These are phyloP conservation scores for Eimeria mitis DNA, from an alignment of 169 alveolate genomes.

Conservation along the genomic window DNA sequence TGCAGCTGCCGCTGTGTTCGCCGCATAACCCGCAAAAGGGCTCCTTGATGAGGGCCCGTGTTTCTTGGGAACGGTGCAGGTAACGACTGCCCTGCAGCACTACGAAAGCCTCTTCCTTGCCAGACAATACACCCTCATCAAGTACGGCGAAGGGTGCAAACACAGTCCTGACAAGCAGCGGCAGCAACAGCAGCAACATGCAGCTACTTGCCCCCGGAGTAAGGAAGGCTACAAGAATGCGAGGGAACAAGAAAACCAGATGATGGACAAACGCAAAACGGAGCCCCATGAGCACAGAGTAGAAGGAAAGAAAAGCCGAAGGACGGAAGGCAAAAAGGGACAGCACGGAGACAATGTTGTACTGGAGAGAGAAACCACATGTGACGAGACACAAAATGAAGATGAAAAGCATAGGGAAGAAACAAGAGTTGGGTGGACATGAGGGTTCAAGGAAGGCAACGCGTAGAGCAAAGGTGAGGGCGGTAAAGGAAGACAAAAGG, in stretches of 20 bases:
- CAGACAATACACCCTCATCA: constrained; percentile 35
- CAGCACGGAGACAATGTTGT: not conserved
- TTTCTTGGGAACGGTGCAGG: constrained; percentile 20
- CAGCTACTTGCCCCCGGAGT: not conserved
- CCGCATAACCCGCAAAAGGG: not conserved
- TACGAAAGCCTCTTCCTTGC: constrained; percentile 19
- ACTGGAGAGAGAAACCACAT: not conserved
- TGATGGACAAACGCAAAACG: not conserved
- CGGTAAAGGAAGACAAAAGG: not conserved
- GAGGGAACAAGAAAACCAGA: not conserved
- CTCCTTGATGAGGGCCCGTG: constrained; percentile 15
- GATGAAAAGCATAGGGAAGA: too few species aligned
- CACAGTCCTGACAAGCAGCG: not conserved
- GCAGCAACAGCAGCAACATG: constrained; percentile 7
- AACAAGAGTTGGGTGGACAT: too few species aligned
- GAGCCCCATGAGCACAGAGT: too few species aligned
- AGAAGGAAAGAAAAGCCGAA: not conserved
- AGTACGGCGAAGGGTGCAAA: constrained; percentile 31
- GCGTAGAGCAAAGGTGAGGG: too few species aligned
- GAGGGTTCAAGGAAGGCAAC: too few species aligned
- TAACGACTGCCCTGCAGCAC: constrained; percentile 47
- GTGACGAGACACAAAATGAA: not conserved
- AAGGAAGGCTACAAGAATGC: not conserved
- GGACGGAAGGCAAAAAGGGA: not conserved
- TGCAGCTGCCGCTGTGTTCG: constrained; percentile 4